These are phyloP conservation scores for Phaffia rhodozyma DNA, from an alignment of 1,284 basidiomycete species.

Conservation along the genomic window DNA sequence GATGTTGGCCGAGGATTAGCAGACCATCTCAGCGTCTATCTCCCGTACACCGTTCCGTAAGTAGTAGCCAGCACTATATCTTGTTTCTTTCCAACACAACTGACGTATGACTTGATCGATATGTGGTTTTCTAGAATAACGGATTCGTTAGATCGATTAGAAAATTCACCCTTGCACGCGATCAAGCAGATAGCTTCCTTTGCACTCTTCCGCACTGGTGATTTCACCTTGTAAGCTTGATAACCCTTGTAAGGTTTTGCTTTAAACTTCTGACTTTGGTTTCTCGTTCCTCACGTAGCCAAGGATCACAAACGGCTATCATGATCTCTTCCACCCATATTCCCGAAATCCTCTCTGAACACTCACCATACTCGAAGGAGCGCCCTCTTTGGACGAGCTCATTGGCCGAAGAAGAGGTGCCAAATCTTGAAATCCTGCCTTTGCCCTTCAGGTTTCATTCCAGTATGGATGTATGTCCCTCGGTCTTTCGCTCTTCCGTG, in stretches of 20 bases:
- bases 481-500: no score
- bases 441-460: constrained; percentile 13
- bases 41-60: constrained; percentile 16
- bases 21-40: constrained; percentile 18
- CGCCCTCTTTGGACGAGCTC: constrained; percentile 7
- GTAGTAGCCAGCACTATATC: not conserved
- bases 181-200: constrained; percentile 8
- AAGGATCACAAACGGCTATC: constrained; percentile 16
- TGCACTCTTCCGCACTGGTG: constrained; percentile 4
- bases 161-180: constrained; percentile 12
- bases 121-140: not conserved
- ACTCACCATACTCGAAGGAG: not conserved
- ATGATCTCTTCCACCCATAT: constrained; percentile 10
- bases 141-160: constrained; percentile 17
- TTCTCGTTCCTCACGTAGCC: not conserved
- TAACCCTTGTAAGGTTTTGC: not conserved
- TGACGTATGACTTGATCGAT: not conserved
- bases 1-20: constrained; percentile 14
- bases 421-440: constrained; percentile 17
- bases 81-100: not conserved
- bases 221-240: constrained; percentile 13
- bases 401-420: constrained; percentile 8
- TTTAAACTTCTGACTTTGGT: not conserved
- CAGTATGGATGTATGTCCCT: constrained; percentile 2
- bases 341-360: not conserved